Evolutionary conservation across 768 basidiomycete species (phyloP).

Genomic region (Amanita thiersii): DNA sequence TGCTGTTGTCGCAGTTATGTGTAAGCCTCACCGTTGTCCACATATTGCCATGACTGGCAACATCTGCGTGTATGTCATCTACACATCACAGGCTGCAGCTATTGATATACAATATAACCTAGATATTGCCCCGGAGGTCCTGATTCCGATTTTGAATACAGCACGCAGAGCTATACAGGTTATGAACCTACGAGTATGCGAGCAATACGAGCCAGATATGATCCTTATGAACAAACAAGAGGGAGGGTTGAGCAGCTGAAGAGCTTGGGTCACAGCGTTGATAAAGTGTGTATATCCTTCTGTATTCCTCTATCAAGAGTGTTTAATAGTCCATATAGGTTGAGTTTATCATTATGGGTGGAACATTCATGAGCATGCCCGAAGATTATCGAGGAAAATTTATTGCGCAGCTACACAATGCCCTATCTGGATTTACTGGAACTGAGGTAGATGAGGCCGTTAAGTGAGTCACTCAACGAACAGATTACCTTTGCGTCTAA

Average conservation of each 20-base stretch:
- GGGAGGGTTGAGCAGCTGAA: constrained; percentile 95
- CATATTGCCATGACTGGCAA: constrained; percentile 99
- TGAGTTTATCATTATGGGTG: constrained; percentile 94
- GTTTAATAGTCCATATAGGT: too few species aligned
- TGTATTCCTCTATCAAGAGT: not conserved
- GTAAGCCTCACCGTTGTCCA: constrained; percentile 98
- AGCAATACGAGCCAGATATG: constrained; percentile 89
- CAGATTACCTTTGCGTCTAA: constrained; percentile 1
- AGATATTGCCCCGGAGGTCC: constrained; percentile 98
- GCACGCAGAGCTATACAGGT: constrained; percentile 92
- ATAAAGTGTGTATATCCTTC: constrained; percentile 56
- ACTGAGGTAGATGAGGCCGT: constrained; percentile 95
- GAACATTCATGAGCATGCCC: constrained; percentile 99
- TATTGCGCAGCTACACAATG: constrained; percentile 94
- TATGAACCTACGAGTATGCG: constrained; percentile 99
- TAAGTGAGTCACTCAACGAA: constrained; percentile 31
- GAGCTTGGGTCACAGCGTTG: constrained; percentile 92
- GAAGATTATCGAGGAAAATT: constrained; percentile 93
- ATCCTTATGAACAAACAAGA: constrained; percentile 95
- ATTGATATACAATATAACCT: not conserved
- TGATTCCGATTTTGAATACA: constrained; percentile 99
- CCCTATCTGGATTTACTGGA: constrained; percentile 90
- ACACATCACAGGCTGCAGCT: not conserved
- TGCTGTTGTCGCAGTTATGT: constrained; percentile 99
- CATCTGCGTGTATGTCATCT: constrained; percentile 80